Percentiles rank a stretch among this genome's conserved stretches.
Evolutionary conservation across 371 early-diverging fungal species (phyloP).

Genomic region (Chytridium lagenaria): DNA sequence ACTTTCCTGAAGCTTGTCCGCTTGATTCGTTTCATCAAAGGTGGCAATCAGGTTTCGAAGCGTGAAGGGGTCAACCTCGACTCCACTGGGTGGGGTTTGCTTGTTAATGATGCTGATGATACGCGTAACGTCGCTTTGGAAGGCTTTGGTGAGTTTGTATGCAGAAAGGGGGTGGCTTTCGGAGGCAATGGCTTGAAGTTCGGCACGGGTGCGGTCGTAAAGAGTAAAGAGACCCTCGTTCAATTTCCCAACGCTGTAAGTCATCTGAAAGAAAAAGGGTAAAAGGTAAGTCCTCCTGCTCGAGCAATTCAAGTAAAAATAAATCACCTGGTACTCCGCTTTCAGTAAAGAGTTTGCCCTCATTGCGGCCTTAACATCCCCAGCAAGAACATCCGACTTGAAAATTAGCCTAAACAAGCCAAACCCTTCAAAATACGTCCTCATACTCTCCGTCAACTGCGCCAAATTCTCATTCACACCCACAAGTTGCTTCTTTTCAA

Average conservation of each 20-base stretch:
- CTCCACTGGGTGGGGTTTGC: slow-evolving; percentile 30
- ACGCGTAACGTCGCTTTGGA: slow-evolving; percentile 34
- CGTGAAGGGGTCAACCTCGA: slow-evolving; percentile 42
- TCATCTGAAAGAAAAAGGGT: no score
- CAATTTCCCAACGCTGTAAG: slow-evolving; percentile 45
- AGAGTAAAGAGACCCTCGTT: slow-evolving; percentile 43
- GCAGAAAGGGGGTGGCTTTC: slow-evolving; percentile 32
- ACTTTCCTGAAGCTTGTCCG: slow-evolving; percentile 36
- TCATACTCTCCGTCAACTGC: slow-evolving; percentile 28
- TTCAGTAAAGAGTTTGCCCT: slow-evolving; percentile 34
- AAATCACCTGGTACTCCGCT: slow-evolving; percentile 46
- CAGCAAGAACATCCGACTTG: slow-evolving; percentile 36
- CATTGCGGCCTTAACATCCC: slow-evolving; percentile 38
- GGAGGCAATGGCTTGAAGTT: slow-evolving; percentile 25
- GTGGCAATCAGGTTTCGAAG: slow-evolving; percentile 44
- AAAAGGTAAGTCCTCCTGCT: no score
- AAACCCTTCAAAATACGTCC: slow-evolving; percentile 37
- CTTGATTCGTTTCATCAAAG: slow-evolving; percentile 44
- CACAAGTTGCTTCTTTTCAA: slow-evolving; percentile 39
- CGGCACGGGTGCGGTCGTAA: slow-evolving; percentile 37
- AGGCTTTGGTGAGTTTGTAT: slow-evolving; percentile 28
- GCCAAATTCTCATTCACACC: slow-evolving; percentile 34
- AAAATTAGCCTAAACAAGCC: slow-evolving; percentile 41
- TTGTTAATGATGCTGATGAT: slow-evolving; percentile 38
- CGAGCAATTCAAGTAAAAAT: no score